Evolutionary conservation across 2,329 filamentous ascomycete species (phyloP).

Genomic region (Cercospora sp.): DNA sequence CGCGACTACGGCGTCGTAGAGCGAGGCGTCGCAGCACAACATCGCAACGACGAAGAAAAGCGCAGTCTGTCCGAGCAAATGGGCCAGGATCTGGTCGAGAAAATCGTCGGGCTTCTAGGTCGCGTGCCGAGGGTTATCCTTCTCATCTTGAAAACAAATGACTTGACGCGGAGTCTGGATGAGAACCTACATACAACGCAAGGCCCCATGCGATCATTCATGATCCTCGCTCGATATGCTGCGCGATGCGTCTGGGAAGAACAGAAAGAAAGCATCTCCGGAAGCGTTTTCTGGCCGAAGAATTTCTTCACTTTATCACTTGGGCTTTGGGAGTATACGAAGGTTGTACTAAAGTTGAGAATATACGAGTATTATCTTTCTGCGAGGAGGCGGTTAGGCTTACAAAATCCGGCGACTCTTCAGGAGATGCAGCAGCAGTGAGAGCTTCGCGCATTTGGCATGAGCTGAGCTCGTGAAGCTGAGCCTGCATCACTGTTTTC

Average conservation of each 20-base stretch:
- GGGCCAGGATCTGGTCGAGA: constrained; percentile 75
- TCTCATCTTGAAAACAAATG: constrained; percentile 95
- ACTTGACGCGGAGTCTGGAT: constrained; percentile 88
- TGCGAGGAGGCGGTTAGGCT: constrained; percentile 41
- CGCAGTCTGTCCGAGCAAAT: constrained; percentile 81
- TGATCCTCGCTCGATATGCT: constrained; percentile 65
- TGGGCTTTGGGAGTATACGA: constrained; percentile 56
- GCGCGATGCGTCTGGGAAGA: constrained; percentile 64
- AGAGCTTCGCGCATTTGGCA: background rate
- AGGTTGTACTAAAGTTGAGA: constrained; percentile 59
- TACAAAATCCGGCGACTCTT: constrained; percentile 15
- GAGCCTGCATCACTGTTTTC: background rate
- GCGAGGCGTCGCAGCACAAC: constrained; percentile 53
- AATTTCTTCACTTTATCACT: constrained; percentile 54
- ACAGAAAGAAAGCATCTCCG: constrained; percentile 54
- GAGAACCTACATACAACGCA: constrained; percentile 78
- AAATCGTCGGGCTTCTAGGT: constrained; percentile 83
- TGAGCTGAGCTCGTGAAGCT: background rate
- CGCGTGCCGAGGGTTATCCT: constrained; percentile 90
- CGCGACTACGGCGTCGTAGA: constrained; percentile 80
- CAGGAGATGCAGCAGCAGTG: constrained; percentile 6
- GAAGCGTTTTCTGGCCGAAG: constrained; percentile 53
- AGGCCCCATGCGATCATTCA: constrained; percentile 61
- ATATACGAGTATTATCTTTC: constrained; percentile 60
- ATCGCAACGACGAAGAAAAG: constrained; percentile 74